These are phyloP conservation scores for Candida tunisiensis DNA, from an alignment of 1,139 yeast genomes.

Conservation along the genomic window DNA sequence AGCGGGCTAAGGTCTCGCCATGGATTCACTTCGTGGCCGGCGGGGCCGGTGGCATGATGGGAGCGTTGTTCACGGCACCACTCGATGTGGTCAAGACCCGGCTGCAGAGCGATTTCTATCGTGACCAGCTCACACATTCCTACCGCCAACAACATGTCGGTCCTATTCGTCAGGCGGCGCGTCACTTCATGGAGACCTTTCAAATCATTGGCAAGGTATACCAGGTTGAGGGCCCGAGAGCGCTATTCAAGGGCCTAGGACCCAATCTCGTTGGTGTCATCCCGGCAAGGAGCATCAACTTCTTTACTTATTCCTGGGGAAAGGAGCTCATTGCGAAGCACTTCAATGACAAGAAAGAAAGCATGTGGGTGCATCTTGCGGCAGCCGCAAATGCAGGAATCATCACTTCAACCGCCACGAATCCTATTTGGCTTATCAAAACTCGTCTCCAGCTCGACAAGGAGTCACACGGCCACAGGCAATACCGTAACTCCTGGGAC, in stretches of 20 bases:
- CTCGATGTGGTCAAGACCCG: conserved; percentile 94
- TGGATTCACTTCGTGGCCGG: conserved; percentile 99
- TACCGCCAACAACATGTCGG: conserved; percentile 4
- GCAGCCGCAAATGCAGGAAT: conserved; percentile 93
- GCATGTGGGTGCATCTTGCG: conserved; percentile 69
- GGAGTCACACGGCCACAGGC: conserved; percentile 24
- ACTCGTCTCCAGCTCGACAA: conserved; percentile 88
- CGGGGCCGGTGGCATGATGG: conserved; percentile 95
- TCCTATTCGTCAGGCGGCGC: conserved; percentile 27
- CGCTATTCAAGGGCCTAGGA: conserved; percentile 87
- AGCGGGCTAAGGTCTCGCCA: conserved; percentile 38
- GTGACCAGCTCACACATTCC: background rate
- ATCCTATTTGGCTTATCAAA: conserved; percentile 97
- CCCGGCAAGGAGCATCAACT: conserved; percentile 94
- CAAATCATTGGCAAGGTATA: conserved; percentile 55
- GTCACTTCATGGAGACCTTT: conserved; percentile 75
- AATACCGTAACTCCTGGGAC: conserved; percentile 74
- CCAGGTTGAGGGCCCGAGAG: conserved; percentile 60
- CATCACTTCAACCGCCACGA: conserved; percentile 94
- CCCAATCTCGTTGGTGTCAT: conserved; percentile 97
- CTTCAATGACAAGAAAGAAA: conserved; percentile 60
- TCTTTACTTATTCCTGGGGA: conserved; percentile 88
- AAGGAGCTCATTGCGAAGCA: conserved; percentile 52
- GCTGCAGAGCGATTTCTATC: conserved; percentile 70
- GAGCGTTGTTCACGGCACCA: conserved; percentile 88